A percentile compares a stretch with the other conserved stretches of the same genome.
Conservation (phyloP, 2,329 filamentous ascomycete species). For the Ceratocystis lukuohia region DNA sequence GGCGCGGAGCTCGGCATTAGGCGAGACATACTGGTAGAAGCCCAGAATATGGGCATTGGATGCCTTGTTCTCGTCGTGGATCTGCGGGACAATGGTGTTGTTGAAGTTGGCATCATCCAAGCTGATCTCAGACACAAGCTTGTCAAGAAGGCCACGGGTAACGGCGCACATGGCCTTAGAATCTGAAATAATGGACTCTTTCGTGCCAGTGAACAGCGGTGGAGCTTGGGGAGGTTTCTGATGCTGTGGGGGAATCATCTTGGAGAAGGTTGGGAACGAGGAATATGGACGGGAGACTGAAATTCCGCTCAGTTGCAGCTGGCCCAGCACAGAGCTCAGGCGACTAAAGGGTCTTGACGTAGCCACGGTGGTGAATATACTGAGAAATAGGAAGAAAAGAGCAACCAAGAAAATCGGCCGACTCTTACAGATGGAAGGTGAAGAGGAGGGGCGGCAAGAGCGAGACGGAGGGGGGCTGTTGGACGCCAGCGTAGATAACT, state of each 20-base stretch:
- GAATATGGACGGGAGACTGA: slow-evolving; percentile 24
- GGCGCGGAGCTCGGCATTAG: slow-evolving; percentile 53
- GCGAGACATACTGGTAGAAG: slow-evolving; percentile 70
- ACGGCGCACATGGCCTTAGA: slow-evolving; percentile 52
- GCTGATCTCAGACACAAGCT: slow-evolving; percentile 49
- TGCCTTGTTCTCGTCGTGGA: slow-evolving; percentile 55
- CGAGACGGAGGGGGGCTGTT: slow-evolving; percentile 1
- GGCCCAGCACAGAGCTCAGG: slow-evolving; percentile 43
- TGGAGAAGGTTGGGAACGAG: slow-evolving; percentile 17
- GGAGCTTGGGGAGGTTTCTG: slow-evolving; percentile 64
- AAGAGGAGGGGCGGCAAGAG: slow-evolving; percentile 8
- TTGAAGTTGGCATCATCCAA: slow-evolving; percentile 39
- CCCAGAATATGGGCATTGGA: slow-evolving; percentile 51
- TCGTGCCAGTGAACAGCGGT: slow-evolving; percentile 62
- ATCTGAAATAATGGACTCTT: slow-evolving; percentile 52
- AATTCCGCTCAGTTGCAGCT: slow-evolving; percentile 34
- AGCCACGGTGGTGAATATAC: slow-evolving; percentile 52
- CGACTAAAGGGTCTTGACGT: slow-evolving; percentile 45
- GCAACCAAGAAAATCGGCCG: slow-evolving; percentile 23
- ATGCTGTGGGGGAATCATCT: slow-evolving; percentile 54
- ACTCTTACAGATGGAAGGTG: slow-evolving; percentile 12
- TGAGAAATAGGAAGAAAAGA: slow-evolving; percentile 44
- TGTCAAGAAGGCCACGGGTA: slow-evolving; percentile 52
- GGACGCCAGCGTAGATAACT: slow-evolving; percentile 12
- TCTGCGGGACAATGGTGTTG: slow-evolving; percentile 51